Evolutionary conservation across 768 basidiomycete species (phyloP).

Genomic region (Phanerochaete carnosa): DNA sequence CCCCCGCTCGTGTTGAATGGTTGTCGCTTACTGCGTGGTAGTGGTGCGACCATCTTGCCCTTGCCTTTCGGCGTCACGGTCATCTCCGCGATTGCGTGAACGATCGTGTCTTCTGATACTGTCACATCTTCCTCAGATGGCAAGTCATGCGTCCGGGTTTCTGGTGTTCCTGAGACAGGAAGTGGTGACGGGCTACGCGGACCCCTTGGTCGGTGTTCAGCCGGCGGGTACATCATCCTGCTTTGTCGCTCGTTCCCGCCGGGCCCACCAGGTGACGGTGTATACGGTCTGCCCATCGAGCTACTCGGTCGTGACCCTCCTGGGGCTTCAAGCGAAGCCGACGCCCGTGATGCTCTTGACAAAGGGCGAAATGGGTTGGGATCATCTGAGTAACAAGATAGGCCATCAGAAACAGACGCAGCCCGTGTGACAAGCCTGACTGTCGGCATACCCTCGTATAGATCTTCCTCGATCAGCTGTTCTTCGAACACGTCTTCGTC

Average conservation of each 20-base stretch:
- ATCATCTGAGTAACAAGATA: not conserved
- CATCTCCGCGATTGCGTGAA: conserved; percentile 21
- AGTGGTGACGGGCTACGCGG: conserved; percentile 75
- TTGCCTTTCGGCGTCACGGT: conserved; percentile 23
- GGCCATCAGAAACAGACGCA: not conserved
- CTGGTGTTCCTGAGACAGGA: conserved; percentile 39
- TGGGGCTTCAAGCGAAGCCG: conserved; percentile 33
- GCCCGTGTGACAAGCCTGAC: not conserved
- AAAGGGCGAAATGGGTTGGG: conserved; percentile 36
- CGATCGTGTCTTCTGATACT: conserved; percentile 40
- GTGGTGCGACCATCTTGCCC: conserved; percentile 36
- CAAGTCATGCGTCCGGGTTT: not conserved
- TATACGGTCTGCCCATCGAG: conserved; percentile 40
- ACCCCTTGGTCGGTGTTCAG: conserved; percentile 63
- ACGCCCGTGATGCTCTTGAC: conserved; percentile 50
- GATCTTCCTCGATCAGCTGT: not conserved
- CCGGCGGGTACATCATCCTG: conserved; percentile 42
- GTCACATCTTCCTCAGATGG: conserved; percentile 24
- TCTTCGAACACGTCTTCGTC: not conserved
- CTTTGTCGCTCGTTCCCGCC: conserved; percentile 30
- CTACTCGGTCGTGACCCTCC: conserved; percentile 39
- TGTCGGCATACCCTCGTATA: not conserved
- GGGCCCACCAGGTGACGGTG: conserved; percentile 25
- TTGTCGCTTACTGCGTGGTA: conserved; percentile 73
- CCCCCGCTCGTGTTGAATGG: conserved; percentile 43